Evolutionary conservation across 306 rosid genomes (phyloP).

Genomic region (Potentilla sterilis): DNA sequence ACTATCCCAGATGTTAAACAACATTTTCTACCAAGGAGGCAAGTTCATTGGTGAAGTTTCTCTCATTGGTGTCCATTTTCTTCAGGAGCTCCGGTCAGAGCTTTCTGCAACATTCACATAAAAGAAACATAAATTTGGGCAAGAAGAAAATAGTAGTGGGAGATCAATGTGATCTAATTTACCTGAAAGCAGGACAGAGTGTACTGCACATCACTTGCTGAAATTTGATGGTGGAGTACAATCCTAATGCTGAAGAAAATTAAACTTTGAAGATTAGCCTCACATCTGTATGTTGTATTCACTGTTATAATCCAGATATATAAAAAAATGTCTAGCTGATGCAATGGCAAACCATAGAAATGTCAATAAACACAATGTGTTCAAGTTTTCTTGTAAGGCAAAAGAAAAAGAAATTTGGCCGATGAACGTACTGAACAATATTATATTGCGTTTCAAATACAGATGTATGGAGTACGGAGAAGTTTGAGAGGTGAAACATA

Average conservation of each 20-base stretch:
- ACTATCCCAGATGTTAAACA: neutral
- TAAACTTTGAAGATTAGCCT: neutral
- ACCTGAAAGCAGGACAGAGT: conserved; percentile 87
- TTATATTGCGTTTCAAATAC: neutral
- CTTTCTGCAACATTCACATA: conserved; percentile 46
- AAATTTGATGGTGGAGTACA: conserved; percentile 87
- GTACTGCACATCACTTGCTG: conserved; percentile 61
- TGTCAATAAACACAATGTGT: neutral
- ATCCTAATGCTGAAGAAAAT: conserved; percentile 62
- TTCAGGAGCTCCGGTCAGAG: conserved; percentile 40
- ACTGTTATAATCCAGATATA: neutral
- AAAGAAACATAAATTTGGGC: neutral
- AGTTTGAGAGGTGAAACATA: conserved; percentile 25
- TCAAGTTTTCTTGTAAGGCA: neutral
- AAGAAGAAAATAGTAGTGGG: neutral
- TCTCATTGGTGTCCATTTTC: conserved; percentile 52
- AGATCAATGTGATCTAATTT: neutral
- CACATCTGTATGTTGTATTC: neutral
- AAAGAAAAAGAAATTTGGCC: neutral
- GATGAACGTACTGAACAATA: neutral
- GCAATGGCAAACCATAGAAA: neutral
- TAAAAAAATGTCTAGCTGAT: neutral
- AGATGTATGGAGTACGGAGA: neutral
- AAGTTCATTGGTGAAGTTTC: neutral
- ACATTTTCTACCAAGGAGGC: neutral